phyloP scores from a whole-genome alignment of 78 protist genomes.

The Corallochytrium limacisporum region DNA sequence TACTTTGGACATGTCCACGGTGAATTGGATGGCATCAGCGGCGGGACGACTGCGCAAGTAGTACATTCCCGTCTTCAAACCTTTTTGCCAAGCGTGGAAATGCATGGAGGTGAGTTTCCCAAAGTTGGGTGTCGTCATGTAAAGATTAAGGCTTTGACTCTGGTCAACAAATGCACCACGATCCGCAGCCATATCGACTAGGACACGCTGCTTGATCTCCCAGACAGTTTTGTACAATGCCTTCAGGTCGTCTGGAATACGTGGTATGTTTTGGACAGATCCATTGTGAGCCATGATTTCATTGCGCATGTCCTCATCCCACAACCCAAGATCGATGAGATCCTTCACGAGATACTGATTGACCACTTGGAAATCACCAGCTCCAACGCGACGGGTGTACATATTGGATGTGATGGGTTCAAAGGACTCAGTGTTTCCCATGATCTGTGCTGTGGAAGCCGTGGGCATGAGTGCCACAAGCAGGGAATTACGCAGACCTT shows the following conservation, averaged over 20 bases:
- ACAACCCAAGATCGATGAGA: constrained; percentile 60
- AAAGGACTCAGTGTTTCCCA: constrained; percentile 92
- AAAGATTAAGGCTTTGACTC: constrained; percentile 65
- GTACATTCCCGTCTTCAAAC: constrained; percentile 93
- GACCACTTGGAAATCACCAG: constrained; percentile 83
- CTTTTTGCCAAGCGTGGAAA: constrained; percentile 84
- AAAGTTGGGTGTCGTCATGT: constrained; percentile 58
- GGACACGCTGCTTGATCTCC: constrained; percentile 75
- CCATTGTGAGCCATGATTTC: constrained; percentile 73
- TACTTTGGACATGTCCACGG: too few relatives aligned
- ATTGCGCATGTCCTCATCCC: constrained; percentile 55
- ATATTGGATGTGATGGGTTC: constrained; percentile 91
- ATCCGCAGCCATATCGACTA: constrained; percentile 90
- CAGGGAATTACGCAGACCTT: constrained; percentile 83
- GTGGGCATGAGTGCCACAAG: constrained; percentile 98
- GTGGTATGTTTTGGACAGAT: constrained; percentile 61
- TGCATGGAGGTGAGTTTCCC: constrained; percentile 82
- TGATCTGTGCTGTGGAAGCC: constrained; percentile 85
- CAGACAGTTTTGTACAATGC: constrained; percentile 84
- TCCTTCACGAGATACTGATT: constrained; percentile 75
- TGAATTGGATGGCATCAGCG: constrained; percentile 91
- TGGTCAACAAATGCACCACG: constrained; percentile 90
- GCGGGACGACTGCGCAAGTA: constrained; percentile 81
- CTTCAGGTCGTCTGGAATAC: constrained; percentile 66
- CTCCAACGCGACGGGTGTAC: constrained; percentile 63